Evolutionary conservation across 2,329 filamentous ascomycete genomes (phyloP), one percentile per base, ranked within the genome.

Genomic region (Colletotrichum tanaceti): DNA sequence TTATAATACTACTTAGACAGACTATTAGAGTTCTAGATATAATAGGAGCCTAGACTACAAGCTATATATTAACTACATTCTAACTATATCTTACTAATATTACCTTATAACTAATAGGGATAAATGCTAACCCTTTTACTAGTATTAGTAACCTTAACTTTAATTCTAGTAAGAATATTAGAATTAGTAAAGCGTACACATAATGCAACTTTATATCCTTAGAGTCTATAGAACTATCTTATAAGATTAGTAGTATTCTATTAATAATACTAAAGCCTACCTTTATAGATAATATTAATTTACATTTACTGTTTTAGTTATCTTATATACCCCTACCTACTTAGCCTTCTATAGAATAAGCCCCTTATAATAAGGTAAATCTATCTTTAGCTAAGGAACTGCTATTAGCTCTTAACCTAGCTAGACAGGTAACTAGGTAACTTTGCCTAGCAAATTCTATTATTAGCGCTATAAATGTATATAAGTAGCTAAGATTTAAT

Each of bases 1-100:
- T 55, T 10, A 10, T 4, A 5, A 38, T 18, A 46, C 3, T 11
- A 35, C 50, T 62, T 54, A 2, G 43, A 54, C 13, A 14, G 46
- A 50, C 16, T 18, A 18, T 38, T 2, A 9, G n/a, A 54, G 50
- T 39, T 38, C n/a, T 47, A 9, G 14, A 18, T 43, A 2, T 2
- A 2, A 60, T n/a, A 28, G 58, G 52, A 46, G 35, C 35, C 46
- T 5, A 60, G 35, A 52, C 58, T 16, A 60, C 35, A 41, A 41
- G 35, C 58, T 60, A 3, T 60, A 28, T 18, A 7, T 60, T 6
- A 60, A 47, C 13, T 60, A 52, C 24, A 22, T 35, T 43, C 32
- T 18, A 35, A 50, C 35, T 4, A 60, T 13, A 60, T 60, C 46
- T 22, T 5, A 9, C 35, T n/a, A 14, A 18, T 35, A 10, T 60